Evolutionary conservation across 352 stramenopile genomes (phyloP).

Genomic region (Plasmopara muralis): DNA sequence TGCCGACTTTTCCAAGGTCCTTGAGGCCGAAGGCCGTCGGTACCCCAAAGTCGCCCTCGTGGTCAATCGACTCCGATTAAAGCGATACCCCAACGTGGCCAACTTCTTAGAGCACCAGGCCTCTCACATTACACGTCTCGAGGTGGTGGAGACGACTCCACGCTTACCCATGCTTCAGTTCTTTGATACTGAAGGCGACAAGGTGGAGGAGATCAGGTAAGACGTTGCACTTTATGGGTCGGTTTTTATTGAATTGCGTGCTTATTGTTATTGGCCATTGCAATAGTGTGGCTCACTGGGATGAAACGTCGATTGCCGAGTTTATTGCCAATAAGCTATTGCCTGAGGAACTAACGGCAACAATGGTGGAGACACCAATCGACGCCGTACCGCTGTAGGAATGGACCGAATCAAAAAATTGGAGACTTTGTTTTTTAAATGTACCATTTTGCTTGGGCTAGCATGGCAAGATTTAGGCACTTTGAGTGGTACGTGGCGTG

Average conservation of each 20-base stretch:
- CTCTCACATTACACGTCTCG: slow-evolving; percentile 31
- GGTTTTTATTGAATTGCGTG: too few species aligned
- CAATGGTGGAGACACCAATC: slow-evolving; percentile 21
- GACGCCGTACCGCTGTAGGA: slow-evolving; percentile 17
- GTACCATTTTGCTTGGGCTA: background rate
- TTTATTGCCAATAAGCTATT: slow-evolving; percentile 60
- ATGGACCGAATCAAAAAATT: background rate
- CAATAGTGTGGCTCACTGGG: slow-evolving; percentile 56
- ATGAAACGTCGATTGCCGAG: slow-evolving; percentile 67
- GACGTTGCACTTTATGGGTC: background rate
- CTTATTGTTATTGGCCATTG: slow-evolving; percentile 7
- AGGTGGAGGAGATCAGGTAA: slow-evolving; percentile 62
- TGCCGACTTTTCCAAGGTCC: slow-evolving; percentile 30
- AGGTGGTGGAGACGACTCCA: slow-evolving; percentile 43
- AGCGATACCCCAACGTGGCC: slow-evolving; percentile 55
- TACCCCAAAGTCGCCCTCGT: slow-evolving; percentile 46
- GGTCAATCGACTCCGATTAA: slow-evolving; percentile 46
- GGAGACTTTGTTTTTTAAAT: background rate
- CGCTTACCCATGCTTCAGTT: slow-evolving; percentile 58
- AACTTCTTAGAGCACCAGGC: slow-evolving; percentile 60
- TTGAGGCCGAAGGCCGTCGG: slow-evolving; percentile 28
- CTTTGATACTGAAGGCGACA: slow-evolving; percentile 41
- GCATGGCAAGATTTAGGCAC: background rate
- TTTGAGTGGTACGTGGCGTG: background rate
- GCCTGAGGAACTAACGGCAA: slow-evolving; percentile 13